phyloP scores from a whole-genome alignment of 306 rosid genomes.

The Leucaena leucocephala region DNA sequence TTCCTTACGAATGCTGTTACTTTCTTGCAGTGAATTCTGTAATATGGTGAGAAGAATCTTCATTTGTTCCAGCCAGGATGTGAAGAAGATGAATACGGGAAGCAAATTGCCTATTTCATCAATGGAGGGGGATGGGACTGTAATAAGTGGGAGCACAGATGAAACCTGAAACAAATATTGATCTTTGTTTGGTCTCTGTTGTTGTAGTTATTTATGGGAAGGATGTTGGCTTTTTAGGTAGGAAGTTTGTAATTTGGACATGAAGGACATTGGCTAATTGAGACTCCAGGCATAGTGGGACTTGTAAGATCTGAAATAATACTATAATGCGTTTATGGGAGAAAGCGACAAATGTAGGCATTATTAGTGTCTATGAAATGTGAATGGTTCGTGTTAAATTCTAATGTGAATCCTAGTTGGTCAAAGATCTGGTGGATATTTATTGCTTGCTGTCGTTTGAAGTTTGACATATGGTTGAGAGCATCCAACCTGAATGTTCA shows the following conservation, averaged over 20 bases:
- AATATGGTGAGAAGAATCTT: conserved; percentile 83
- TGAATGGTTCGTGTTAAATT: background rate
- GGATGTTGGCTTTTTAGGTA: conserved; percentile 45
- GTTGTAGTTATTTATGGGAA: conserved; percentile 50
- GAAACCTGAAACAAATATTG: conserved; percentile 49
- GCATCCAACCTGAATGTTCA: background rate
- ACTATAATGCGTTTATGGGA: background rate
- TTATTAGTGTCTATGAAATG: conserved; percentile 41
- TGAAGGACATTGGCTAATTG: conserved; percentile 53
- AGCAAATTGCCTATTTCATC: conserved; percentile 59
- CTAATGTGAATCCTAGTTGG: conserved; percentile 5
- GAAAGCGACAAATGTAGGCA: conserved; percentile 30
- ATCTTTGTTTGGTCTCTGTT: conserved; percentile 14
- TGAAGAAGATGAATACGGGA: conserved; percentile 76
- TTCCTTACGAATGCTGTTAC: conserved; percentile 8
- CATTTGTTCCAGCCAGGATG: conserved; percentile 76
- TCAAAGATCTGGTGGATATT: background rate
- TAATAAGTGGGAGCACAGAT: conserved; percentile 60
- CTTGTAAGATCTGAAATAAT: conserved; percentile 28
- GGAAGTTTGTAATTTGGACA: conserved; percentile 45
- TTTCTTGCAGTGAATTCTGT: conserved; percentile 80
- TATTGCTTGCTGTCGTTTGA: too few relatives aligned
- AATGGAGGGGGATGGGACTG: conserved; percentile 70
- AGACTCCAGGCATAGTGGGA: conserved; percentile 30
- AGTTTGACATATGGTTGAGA: conserved; percentile 3